Percentiles rank a stretch among this genome's conserved stretches.
Evolutionary conservation across 2,329 filamentous ascomycete genomes (phyloP).

Genomic region (Cordyceps cicadae): DNA sequence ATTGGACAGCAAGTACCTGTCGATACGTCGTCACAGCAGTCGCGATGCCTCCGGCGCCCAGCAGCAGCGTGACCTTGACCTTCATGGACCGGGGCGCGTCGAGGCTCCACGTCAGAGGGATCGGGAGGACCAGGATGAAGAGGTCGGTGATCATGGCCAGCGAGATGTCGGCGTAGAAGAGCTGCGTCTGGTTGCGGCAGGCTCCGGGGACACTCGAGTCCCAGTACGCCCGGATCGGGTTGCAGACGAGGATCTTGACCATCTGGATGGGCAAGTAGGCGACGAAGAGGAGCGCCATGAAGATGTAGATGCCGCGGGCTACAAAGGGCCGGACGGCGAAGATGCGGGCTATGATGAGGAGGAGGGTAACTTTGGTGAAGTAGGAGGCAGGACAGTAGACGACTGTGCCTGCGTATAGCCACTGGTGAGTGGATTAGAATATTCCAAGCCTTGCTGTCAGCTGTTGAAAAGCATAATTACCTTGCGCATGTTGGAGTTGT

Average conservation of each 20-base stretch:
- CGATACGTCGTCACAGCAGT: slow-evolving; percentile 23
- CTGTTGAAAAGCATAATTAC: neutral
- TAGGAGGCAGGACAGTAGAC: slow-evolving; percentile 23
- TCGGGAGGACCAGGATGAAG: slow-evolving; percentile 26
- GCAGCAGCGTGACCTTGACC: slow-evolving; percentile 24
- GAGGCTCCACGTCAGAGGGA: slow-evolving; percentile 24
- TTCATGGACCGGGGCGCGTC: slow-evolving; percentile 22
- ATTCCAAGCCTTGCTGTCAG: too few species aligned
- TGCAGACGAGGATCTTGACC: slow-evolving; percentile 36
- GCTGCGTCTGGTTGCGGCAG: slow-evolving; percentile 24
- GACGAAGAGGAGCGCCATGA: slow-evolving; percentile 19
- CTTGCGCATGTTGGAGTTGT: slow-evolving; percentile 14
- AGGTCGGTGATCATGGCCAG: slow-evolving; percentile 26
- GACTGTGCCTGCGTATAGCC: slow-evolving; percentile 22
- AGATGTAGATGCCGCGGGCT: slow-evolving; percentile 21
- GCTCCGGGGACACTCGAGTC: slow-evolving; percentile 14
- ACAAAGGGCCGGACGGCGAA: slow-evolving; percentile 20
- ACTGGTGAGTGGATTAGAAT: slow-evolving; percentile 12
- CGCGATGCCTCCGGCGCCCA: slow-evolving; percentile 23
- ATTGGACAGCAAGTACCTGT: slow-evolving; percentile 17
- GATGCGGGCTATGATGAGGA: slow-evolving; percentile 25
- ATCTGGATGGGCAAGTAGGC: slow-evolving; percentile 22
- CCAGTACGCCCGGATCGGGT: slow-evolving; percentile 36
- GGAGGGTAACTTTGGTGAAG: slow-evolving; percentile 25
- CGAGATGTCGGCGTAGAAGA: slow-evolving; percentile 26